Base-by-base conservation (phyloP, 192 early-diverging fungal genomes). In the Kickxella alabastrina region DNA sequence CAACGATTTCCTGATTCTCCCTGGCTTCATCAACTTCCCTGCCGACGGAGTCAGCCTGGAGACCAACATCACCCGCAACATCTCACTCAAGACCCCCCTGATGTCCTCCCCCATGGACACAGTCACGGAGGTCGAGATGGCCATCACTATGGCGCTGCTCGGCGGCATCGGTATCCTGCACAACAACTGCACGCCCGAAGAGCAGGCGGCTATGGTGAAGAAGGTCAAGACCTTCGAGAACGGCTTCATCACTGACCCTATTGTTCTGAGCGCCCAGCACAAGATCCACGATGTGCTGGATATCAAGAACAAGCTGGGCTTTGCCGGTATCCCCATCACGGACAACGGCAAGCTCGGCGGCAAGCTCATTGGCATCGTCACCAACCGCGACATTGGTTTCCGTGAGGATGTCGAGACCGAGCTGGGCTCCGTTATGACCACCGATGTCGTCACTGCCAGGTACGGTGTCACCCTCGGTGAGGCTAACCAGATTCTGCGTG, bases 201-300 rank as follows among this genome's bases (percentile, higher is more conserved):
- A 94, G 77, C 96, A 98, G 82, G 91, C 92, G 10, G 88, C 91
- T 8, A 98, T 98, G 96, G 96, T 98, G 29, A 83, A 91, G 59
- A 89, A 90, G 66, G 95, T 98, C 68, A 96, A 92, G 80, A 92
- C 86, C 69, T 98, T 91, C 59, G 96, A 98, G 66, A 98, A 98
- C 79, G 96, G 96, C 10, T 98, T 98, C 68, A 98, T 98, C 69
- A 85, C 87, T 32, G 92, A 98, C 60, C 96, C 96, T 12, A 59
- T 92, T 38, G 88, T 87, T 62, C 73, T 98, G 53, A 83, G 83
- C 50, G 89, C 92, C 24, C 70, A 77, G 44, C 77, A 95, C 78
- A 88, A 82, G 27, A 92, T 96, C 31, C 74, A 80, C 39, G 89
- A 95, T 64, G 89, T 98, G 29, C 71, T 88, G 29, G 71, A 81